Percentiles rank a stretch among this genome's conserved stretches.
phyloP scores from a whole-genome alignment of 2,329 filamentous ascomycete species.

The Fusarium sp. region DNA sequence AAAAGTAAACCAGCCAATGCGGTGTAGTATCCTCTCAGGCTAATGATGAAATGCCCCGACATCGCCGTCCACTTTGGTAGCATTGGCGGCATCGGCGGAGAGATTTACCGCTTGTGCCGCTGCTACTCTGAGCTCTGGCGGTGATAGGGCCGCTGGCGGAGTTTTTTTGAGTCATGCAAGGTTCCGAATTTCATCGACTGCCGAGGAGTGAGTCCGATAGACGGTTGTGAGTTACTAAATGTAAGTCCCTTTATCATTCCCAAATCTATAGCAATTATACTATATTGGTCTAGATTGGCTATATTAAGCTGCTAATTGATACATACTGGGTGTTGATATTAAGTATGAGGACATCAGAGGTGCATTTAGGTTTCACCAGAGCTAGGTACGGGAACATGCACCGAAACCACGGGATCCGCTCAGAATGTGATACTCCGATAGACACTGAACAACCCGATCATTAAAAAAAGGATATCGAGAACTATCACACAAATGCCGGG shows the following conservation, averaged over 20 bases:
- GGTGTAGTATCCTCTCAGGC: background rate
- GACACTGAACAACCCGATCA: background rate
- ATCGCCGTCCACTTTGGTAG: background rate
- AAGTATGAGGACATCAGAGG: background rate
- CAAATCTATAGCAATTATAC: no score
- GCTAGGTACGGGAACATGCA: background rate
- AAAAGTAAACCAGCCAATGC: conserved; percentile 10
- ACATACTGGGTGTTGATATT: background rate
- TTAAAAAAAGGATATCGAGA: background rate
- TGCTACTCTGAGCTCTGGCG: conserved; percentile 8
- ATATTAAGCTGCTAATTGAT: background rate
- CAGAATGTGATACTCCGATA: background rate
- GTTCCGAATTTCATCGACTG: conserved; percentile 1
- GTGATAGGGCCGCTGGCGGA: conserved; percentile 26
- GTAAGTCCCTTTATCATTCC: background rate
- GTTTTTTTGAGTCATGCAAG: conserved; percentile 24
- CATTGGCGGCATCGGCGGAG: conserved; percentile 1
- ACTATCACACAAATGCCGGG: background rate
- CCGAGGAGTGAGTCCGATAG: background rate
- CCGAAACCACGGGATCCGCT: background rate
- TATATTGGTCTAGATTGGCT: background rate
- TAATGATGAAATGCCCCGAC: conserved; percentile 19
- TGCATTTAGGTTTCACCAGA: background rate
- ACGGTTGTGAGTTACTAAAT: background rate
- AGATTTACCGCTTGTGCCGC: conserved; percentile 2